phyloP scores from a whole-genome alignment of 805 yeast species.

The Saturnispora bothae region DNA sequence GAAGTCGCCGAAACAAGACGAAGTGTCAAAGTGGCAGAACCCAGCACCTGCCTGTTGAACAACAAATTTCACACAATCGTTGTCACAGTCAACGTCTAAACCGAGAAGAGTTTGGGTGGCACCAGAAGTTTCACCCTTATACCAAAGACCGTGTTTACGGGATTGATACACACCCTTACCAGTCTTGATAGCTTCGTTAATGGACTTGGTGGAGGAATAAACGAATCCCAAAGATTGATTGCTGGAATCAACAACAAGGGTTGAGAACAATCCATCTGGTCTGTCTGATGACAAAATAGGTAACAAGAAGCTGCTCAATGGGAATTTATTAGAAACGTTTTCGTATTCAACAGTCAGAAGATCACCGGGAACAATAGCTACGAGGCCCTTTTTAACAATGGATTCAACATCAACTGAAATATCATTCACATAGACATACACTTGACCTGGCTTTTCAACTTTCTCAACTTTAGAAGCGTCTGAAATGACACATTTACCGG shows the following conservation, averaged over 20 bases:
- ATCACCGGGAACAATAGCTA: constrained; percentile 25
- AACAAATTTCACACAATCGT: constrained; percentile 77
- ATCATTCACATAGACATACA: constrained; percentile 7
- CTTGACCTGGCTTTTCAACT: constrained; percentile 3
- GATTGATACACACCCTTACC: constrained; percentile 90
- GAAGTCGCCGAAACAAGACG: constrained; percentile 71
- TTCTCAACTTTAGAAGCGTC: neutral
- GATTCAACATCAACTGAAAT: constrained; percentile 13
- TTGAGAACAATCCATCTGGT: constrained; percentile 73
- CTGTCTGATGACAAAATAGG: constrained; percentile 67
- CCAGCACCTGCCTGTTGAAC: constrained; percentile 83
- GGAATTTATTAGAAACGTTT: constrained; percentile 23
- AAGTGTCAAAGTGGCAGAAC: constrained; percentile 79
- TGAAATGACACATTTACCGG: constrained; percentile 14
- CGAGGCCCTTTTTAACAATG: constrained; percentile 26
- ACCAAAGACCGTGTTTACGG: constrained; percentile 88
- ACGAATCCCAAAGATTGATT: constrained; percentile 81
- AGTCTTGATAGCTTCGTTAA: constrained; percentile 69
- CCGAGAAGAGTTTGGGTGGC: constrained; percentile 71
- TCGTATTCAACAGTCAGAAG: constrained; percentile 28
- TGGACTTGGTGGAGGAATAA: constrained; percentile 76
- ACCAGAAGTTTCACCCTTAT: constrained; percentile 93
- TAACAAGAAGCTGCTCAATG: constrained; percentile 31
- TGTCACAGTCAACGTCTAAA: constrained; percentile 79
- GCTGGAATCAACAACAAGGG: constrained; percentile 62